Conservation (phyloP, 352 stramenopile species). For the Phytopythium montanum region DNA sequence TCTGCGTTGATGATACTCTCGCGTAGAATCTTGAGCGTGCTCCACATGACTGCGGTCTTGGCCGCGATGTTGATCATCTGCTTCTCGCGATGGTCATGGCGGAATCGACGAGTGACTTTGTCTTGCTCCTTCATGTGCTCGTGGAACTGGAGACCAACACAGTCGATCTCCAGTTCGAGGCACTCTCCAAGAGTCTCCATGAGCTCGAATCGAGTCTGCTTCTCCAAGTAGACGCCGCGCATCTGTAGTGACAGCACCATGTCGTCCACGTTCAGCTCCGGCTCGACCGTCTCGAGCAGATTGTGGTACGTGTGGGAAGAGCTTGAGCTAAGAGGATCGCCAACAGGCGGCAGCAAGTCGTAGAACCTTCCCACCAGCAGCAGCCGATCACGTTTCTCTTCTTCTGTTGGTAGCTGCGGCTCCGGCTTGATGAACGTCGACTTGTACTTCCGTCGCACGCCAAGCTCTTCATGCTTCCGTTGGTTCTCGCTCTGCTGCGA, state of each 20-base stretch:
- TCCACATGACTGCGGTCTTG: slow-evolving; percentile 43
- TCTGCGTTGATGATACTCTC: slow-evolving; percentile 40
- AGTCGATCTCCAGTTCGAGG: slow-evolving; percentile 65
- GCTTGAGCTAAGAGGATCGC: slow-evolving; percentile 10
- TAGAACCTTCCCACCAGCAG: slow-evolving; percentile 54
- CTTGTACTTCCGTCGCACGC: slow-evolving; percentile 43
- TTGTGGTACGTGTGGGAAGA: slow-evolving; percentile 21
- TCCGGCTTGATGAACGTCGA: slow-evolving; percentile 47
- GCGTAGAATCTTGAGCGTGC: slow-evolving; percentile 39
- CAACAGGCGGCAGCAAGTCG: slow-evolving; percentile 26
- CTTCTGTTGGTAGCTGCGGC: slow-evolving; percentile 28
- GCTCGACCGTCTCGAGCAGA: slow-evolving; percentile 59
- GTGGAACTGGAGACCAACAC: slow-evolving; percentile 57
- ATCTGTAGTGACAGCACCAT: slow-evolving; percentile 57
- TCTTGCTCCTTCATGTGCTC: slow-evolving; percentile 69
- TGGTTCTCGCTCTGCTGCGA: slow-evolving; percentile 36
- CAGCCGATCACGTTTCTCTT: slow-evolving; percentile 38
- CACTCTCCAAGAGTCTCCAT: slow-evolving; percentile 55
- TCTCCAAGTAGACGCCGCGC: slow-evolving; percentile 52
- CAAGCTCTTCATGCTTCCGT: slow-evolving; percentile 26
- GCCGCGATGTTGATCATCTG: slow-evolving; percentile 26
- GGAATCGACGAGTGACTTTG: slow-evolving; percentile 36
- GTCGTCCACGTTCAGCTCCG: slow-evolving; percentile 61
- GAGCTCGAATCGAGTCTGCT: slow-evolving; percentile 52
- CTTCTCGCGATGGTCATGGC: slow-evolving; percentile 46